A percentile compares a stretch with the other conserved stretches of the same genome.
Conservation (phyloP, 2,329 filamentous ascomycete species). For the Septoria petroselini region DNA sequence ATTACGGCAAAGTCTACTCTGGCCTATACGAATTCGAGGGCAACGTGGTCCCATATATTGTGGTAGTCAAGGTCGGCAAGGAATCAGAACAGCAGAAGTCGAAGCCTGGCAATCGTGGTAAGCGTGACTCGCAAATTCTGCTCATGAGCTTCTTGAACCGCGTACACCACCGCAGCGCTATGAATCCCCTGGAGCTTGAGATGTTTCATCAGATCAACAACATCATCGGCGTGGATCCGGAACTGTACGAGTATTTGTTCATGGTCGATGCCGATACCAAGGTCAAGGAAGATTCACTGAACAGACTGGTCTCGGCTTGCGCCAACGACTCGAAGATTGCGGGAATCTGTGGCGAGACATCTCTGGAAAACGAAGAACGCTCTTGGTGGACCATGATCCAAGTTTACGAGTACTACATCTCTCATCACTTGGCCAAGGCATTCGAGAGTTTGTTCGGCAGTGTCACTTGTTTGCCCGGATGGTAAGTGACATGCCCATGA, state of each 20-base stretch:
- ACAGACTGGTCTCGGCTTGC: slow-evolving; percentile 86
- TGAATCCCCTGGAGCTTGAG: slow-evolving; percentile 94
- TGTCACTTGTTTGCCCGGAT: slow-evolving; percentile 97
- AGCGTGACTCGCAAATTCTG: slow-evolving; percentile 94
- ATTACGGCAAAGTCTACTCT: slow-evolving; percentile 98
- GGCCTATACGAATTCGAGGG: slow-evolving; percentile 96
- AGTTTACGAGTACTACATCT: slow-evolving; percentile 99
- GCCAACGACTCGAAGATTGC: slow-evolving; percentile 93
- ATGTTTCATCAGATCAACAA: slow-evolving; percentile 99
- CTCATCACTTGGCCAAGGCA: slow-evolving; percentile 91
- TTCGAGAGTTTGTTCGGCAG: slow-evolving; percentile 97
- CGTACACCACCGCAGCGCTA: slow-evolving; percentile 87
- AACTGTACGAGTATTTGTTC: slow-evolving; percentile 93
- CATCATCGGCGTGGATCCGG: slow-evolving; percentile 94
- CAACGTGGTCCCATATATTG: slow-evolving; percentile 93
- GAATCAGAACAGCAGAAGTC: slow-evolving; percentile 87
- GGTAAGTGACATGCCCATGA: slow-evolving; percentile 60
- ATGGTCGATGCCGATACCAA: slow-evolving; percentile 98
- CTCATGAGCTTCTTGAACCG: slow-evolving; percentile 97
- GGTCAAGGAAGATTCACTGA: slow-evolving; percentile 87
- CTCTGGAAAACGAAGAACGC: slow-evolving; percentile 88
- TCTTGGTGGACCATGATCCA: slow-evolving; percentile 99
- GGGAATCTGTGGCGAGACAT: slow-evolving; percentile 96
- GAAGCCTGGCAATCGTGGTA: slow-evolving; percentile 96
- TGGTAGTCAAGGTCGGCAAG: slow-evolving; percentile 95